Base-by-base conservation (phyloP, 2,329 filamentous ascomycete genomes). In the Metarhizium brunneum region DNA sequence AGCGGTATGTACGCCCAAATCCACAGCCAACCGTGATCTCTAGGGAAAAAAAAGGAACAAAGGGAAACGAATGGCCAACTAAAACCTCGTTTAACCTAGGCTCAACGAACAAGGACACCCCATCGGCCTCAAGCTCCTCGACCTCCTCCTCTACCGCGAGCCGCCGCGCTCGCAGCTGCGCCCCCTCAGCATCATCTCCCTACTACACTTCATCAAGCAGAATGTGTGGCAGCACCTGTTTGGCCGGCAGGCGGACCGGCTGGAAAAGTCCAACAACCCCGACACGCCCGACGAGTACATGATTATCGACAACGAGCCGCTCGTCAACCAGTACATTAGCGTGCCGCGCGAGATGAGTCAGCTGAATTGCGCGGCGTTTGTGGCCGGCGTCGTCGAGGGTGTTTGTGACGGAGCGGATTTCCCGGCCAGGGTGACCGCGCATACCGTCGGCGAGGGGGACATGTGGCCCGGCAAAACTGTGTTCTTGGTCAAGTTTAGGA, bases 391-490 rank as follows among this genome's bases (percentile, higher is more conserved):
- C 60, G 86, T 99, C 56, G 94, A 99, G 78, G 94, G 94, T 25
- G 86, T 96, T 11, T 96, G 94, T 71, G 94, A 97, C 72, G 92
- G 91, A 8, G 90, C 89, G 47, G 92, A 88, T 6, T 96, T 96
- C 68, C 85, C 87, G 50, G 92, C 90, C 0, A 85, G 87, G 59
- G 94, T 97, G 20, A 94, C 88, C 57, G 92, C 94, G 62, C 94
- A 99, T 69, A 90, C 84, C 59, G 85, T 87, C 64, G 74, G 73
- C 14, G 81, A 80, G 69, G 81, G 85, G 60, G 90, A 92, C 66
- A 86, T 97, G 84, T 97, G 92, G 92, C 94, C 94, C 0, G 90
- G 89, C 38, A 90, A 94, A 76, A 99, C 94, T 47, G 92, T 99
- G 36, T 99, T 96, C 68, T 71, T 99, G 69, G 85, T 99, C 66